Percentiles rank a stretch among this genome's conserved stretches.
phyloP scores from a whole-genome alignment of 2,329 filamentous ascomycete species.

The Orbilia oligospora region DNA sequence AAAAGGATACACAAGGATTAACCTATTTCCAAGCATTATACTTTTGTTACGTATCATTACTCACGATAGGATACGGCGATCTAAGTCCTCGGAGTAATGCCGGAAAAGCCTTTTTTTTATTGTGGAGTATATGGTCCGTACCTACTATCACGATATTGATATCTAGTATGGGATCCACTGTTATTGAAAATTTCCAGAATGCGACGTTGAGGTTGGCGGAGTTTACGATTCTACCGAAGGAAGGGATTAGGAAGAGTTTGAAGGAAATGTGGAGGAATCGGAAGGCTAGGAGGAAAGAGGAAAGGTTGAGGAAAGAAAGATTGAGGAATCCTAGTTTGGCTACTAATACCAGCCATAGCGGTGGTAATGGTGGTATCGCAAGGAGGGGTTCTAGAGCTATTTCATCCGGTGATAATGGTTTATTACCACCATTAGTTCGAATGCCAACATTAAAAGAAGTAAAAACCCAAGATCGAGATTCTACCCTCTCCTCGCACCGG shows the following conservation, averaged over 20 bases:
- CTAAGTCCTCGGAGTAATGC: slow-evolving; percentile 81
- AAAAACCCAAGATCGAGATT: slow-evolving; percentile 7
- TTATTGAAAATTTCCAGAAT: slow-evolving; percentile 78
- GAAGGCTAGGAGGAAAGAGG: slow-evolving; percentile 6
- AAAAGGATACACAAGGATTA: slow-evolving; percentile 71
- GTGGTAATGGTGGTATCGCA: slow-evolving; percentile 60
- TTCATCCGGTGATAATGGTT: background rate
- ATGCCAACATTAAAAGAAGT: slow-evolving; percentile 26
- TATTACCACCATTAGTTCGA: background rate
- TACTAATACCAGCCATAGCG: slow-evolving; percentile 62
- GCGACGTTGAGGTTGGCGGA: slow-evolving; percentile 75
- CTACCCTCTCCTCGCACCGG: background rate
- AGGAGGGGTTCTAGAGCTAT: slow-evolving; percentile 25
- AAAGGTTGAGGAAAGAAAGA: slow-evolving; percentile 3
- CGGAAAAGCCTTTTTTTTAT: slow-evolving; percentile 87
- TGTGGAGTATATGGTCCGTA: slow-evolving; percentile 88
- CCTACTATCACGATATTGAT: slow-evolving; percentile 91
- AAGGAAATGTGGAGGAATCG: slow-evolving; percentile 27
- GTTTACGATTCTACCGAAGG: slow-evolving; percentile 76
- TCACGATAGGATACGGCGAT: slow-evolving; percentile 91
- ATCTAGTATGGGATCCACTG: slow-evolving; percentile 85
- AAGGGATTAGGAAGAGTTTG: slow-evolving; percentile 61
- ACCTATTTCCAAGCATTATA: slow-evolving; percentile 86
- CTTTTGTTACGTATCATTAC: slow-evolving; percentile 85
- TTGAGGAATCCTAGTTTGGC: slow-evolving; percentile 63